These are phyloP conservation scores for Blattamonas nauphoetae DNA, from an alignment of 78 protist species.

Conservation along the genomic window DNA sequence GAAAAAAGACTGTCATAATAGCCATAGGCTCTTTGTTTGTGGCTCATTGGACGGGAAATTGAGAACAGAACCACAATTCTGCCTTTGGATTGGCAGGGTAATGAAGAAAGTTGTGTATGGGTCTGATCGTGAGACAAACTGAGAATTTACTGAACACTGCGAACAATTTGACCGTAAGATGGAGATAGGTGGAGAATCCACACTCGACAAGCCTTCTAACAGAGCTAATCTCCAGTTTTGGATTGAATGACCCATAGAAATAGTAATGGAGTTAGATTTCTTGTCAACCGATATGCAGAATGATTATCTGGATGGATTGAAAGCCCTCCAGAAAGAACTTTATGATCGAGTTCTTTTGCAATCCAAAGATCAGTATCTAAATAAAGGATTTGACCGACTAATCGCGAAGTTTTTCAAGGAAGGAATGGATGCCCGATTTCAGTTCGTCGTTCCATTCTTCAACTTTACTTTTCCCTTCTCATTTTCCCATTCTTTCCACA, in stretches of 20 bases:
- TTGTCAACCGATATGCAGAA: background rate
- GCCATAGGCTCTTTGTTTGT: no score
- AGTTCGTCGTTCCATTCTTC: background rate
- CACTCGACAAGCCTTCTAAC: no score
- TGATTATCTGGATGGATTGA: background rate
- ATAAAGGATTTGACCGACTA: background rate
- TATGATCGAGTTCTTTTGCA: background rate
- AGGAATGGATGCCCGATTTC: background rate
- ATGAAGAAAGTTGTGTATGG: no score
- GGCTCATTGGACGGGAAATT: no score
- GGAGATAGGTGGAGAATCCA: no score
- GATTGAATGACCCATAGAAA: background rate
- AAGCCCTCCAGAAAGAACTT: background rate
- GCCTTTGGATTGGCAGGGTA: no score
- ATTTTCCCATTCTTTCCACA: background rate
- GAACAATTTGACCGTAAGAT: no score
- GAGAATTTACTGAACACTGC: no score
- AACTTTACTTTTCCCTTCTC: background rate
- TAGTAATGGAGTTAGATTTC: background rate
- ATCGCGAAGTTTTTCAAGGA: background rate
- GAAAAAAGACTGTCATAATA: no score
- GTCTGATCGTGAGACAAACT: no score
- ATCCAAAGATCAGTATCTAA: background rate
- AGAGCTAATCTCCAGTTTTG: no score
- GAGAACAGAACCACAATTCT: no score